A percentile compares a stretch with the other conserved stretches of the same genome.
Evolutionary conservation across 805 yeast species (phyloP).

Genomic region (Blastobotrys muscicola): DNA sequence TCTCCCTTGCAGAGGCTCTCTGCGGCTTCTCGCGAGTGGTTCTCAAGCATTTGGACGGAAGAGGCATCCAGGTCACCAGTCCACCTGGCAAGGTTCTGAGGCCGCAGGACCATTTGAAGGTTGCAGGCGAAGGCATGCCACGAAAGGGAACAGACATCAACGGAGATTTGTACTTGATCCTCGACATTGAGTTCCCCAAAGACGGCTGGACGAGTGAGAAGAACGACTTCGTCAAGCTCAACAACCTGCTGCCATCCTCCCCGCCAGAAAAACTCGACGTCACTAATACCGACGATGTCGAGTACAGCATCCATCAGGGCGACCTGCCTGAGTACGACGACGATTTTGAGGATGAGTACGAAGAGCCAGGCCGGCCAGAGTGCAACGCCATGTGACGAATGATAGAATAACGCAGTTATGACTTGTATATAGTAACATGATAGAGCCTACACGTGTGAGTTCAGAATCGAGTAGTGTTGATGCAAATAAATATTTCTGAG

Average conservation of each 20-base stretch:
- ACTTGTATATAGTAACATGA: neutral
- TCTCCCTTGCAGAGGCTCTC: conserved; percentile 73
- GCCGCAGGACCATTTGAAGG: conserved; percentile 60
- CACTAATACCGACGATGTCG: conserved; percentile 16
- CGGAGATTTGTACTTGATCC: conserved; percentile 64
- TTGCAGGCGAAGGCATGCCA: conserved; percentile 83
- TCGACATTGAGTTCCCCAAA: conserved; percentile 72
- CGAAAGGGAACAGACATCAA: conserved; percentile 27
- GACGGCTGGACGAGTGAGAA: conserved; percentile 79
- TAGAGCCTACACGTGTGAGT: neutral
- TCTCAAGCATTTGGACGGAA: conserved; percentile 68
- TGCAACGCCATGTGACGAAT: conserved; percentile 12
- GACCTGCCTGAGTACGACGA: conserved; percentile 10
- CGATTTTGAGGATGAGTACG: conserved; percentile 5
- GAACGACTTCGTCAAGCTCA: conserved; percentile 37
- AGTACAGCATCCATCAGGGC: conserved; percentile 7
- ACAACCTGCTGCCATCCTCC: conserved; percentile 18
- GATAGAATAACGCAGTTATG: neutral
- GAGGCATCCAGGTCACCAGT: conserved; percentile 53
- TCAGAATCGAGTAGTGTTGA: neutral
- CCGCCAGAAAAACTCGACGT: conserved; percentile 11
- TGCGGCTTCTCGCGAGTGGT: conserved; percentile 65
- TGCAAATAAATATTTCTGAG: neutral
- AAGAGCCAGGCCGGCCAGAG: conserved; percentile 8
- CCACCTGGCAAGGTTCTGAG: conserved; percentile 74